A percentile compares a stretch with the other conserved stretches of the same genome.
phyloP scores from a whole-genome alignment of 2,329 filamentous ascomycete species.

The Scopulariopsis brevicaulis region DNA sequence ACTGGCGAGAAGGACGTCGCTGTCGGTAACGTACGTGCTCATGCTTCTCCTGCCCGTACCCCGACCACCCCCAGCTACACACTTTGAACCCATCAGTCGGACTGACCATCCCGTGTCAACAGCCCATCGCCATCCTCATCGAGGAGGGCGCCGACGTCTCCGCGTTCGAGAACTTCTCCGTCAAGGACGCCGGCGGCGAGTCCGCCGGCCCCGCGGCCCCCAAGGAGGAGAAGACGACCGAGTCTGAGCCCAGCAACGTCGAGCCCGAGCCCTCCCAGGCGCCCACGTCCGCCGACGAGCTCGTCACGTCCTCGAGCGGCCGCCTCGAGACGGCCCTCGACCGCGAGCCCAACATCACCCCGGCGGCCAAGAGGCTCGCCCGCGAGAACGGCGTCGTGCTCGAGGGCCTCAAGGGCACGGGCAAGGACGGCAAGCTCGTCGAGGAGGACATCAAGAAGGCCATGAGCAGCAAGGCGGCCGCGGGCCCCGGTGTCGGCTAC shows the following conservation, averaged over 20 bases:
- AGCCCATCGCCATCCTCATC: constrained; percentile 94
- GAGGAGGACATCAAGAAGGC: constrained; percentile 90
- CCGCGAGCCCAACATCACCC: constrained; percentile 62
- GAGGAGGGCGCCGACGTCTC: constrained; percentile 82
- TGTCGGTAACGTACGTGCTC: constrained; percentile 75
- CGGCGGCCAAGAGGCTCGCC: constrained; percentile 70
- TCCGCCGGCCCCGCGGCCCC: constrained; percentile 52
- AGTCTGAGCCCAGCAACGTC: constrained; percentile 28
- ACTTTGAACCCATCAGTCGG: neutral
- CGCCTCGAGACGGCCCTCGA: constrained; percentile 76
- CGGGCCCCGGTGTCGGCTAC: constrained; percentile 54
- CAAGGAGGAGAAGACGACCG: constrained; percentile 53
- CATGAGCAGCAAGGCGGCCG: constrained; percentile 40
- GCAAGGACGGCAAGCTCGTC: constrained; percentile 76
- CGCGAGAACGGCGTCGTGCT: constrained; percentile 74
- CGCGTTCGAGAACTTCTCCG: constrained; percentile 78
- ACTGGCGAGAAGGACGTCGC: constrained; percentile 87
- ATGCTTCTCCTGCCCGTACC: neutral
- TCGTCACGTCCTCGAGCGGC: constrained; percentile 53
- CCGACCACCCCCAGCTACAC: neutral
- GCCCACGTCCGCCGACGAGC: constrained; percentile 37
- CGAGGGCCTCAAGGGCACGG: constrained; percentile 73
- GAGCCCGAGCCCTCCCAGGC: constrained; percentile 33
- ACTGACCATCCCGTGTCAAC: constrained; percentile 7
- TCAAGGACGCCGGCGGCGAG: constrained; percentile 85